phyloP scores from a whole-genome alignment of 331 rosid genomes.

The Prunus yedoensis region DNA sequence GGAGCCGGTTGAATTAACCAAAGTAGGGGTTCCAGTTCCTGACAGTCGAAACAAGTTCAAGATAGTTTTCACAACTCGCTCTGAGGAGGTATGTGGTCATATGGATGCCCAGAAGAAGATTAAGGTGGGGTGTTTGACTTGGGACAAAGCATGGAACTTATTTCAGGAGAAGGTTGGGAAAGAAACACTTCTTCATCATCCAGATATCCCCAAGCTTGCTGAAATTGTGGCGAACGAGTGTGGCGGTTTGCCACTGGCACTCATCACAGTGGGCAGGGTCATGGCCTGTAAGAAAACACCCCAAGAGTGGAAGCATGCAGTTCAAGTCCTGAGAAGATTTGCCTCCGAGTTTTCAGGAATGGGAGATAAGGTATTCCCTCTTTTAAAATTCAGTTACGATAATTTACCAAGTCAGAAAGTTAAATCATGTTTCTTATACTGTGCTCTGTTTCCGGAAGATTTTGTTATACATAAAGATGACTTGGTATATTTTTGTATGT shows the following conservation, averaged over 20 bases:
- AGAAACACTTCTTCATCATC: background rate
- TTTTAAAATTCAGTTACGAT: slow-evolving; percentile 6
- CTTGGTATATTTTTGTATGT: background rate
- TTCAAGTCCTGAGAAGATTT: background rate
- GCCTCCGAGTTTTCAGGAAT: slow-evolving; percentile 20
- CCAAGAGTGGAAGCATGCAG: slow-evolving; percentile 13
- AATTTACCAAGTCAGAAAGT: background rate
- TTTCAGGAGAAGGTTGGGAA: slow-evolving; percentile 19
- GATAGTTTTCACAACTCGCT: slow-evolving; percentile 23
- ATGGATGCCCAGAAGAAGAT: slow-evolving; percentile 1
- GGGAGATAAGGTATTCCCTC: background rate
- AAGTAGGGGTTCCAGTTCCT: slow-evolving; percentile 14
- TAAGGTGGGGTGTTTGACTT: background rate
- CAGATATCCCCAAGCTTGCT: slow-evolving; percentile 15
- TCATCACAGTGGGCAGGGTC: background rate
- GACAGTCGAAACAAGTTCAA: slow-evolving; percentile 9
- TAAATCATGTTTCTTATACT: slow-evolving; percentile 11
- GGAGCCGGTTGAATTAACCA: slow-evolving; percentile 11
- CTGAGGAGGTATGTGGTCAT: background rate
- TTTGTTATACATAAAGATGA: background rate
- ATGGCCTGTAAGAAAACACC: slow-evolving; percentile 18
- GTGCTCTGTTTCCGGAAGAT: slow-evolving; percentile 11
- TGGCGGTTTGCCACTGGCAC: slow-evolving; percentile 25
- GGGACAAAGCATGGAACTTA: background rate
- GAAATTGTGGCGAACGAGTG: slow-evolving; percentile 1